Base-by-base conservation (phyloP, 1,284 basidiomycete genomes). In the Ceratorhiza oryzae-sativae region DNA sequence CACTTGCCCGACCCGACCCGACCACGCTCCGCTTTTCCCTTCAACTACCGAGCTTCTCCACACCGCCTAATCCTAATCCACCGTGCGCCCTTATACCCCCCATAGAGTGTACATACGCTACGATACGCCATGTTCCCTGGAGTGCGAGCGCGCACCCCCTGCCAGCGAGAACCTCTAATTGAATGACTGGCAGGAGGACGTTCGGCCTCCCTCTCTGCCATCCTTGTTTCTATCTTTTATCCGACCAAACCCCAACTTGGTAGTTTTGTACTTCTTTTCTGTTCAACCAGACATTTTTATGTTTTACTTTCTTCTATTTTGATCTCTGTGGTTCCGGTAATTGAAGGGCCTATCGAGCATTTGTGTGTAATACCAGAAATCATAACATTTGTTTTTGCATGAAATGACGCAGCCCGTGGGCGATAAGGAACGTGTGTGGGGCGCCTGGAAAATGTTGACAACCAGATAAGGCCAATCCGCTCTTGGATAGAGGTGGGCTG, bases 51-150 rank as follows among this genome's bases (percentile, higher is more conserved):
- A 56, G 53, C 53, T 56, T 34, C 51, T 34, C 53, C 36, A 56
- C 13, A 56, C 53, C 20, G 2, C 42, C 18, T 12, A 12, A 45
- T 18, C 42, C 27, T 34, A 32, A 34, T 56, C 34, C 27, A 18
- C 30, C 34, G 53, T 56, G 53, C 53, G 53, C 53, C 23, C 23
- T 56, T 34, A 56, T 56, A 30, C 30, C 49, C 49, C 49, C 49
- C 25, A 3, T 56, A 56, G 53, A 56, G 53, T 56, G 53, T 56
- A 56, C 53, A 56, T 56, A 56, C 53, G 53, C n/a, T 56, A 32
- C 53, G 53, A 53, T 45, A 10, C 42, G 42, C 9, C 42, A 45
- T 18, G 42, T 45, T 56, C 30, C 53, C 34, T 36, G 30, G 53
- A 36, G 53, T 9, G 53, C 18, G 53, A 56, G 53, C 42, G 36